Evolutionary conservation across 1,139 yeast genomes (phyloP).

Genomic region (Candida sanyaensis): DNA sequence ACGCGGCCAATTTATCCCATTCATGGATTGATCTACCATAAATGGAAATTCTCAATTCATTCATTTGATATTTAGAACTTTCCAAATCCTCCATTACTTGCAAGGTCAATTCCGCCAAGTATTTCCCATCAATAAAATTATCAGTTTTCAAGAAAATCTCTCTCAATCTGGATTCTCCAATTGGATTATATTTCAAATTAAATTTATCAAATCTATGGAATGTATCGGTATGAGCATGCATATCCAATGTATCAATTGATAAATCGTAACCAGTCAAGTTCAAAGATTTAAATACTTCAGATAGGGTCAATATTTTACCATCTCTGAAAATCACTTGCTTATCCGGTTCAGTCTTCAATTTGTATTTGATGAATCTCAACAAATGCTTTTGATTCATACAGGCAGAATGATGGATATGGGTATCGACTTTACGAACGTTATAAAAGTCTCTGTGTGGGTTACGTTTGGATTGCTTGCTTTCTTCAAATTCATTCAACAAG

Average conservation of each 20-base stretch:
- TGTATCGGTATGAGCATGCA: slow-evolving; percentile 99
- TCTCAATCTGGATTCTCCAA: slow-evolving; percentile 95
- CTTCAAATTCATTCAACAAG: slow-evolving; percentile 88
- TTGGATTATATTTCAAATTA: slow-evolving; percentile 95
- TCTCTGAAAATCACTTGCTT: slow-evolving; percentile 94
- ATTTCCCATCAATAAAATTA: slow-evolving; percentile 84
- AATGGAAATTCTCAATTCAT: slow-evolving; percentile 90
- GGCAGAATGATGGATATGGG: slow-evolving; percentile 98
- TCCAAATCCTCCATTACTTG: slow-evolving; percentile 95
- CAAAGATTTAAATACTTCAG: slow-evolving; percentile 86
- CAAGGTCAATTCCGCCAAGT: slow-evolving; percentile 88
- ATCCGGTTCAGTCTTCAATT: slow-evolving; percentile 62
- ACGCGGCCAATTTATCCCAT: slow-evolving; percentile 93
- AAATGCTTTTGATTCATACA: slow-evolving; percentile 98
- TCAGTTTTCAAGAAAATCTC: slow-evolving; percentile 96
- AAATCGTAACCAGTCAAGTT: slow-evolving; percentile 91
- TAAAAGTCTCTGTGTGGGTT: slow-evolving; percentile 96
- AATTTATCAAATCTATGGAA: slow-evolving; percentile 98
- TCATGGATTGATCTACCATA: slow-evolving; percentile 89
- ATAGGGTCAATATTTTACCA: slow-evolving; percentile 82
- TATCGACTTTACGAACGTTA: slow-evolving; percentile 97
- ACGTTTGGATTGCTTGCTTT: slow-evolving; percentile 72
- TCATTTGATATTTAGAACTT: slow-evolving; percentile 94
- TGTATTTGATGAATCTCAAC: slow-evolving; percentile 90
- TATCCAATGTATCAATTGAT: slow-evolving; percentile 94